phyloP scores from a whole-genome alignment of 116 monocot genomes.

The Papilionanthe hybrid region DNA sequence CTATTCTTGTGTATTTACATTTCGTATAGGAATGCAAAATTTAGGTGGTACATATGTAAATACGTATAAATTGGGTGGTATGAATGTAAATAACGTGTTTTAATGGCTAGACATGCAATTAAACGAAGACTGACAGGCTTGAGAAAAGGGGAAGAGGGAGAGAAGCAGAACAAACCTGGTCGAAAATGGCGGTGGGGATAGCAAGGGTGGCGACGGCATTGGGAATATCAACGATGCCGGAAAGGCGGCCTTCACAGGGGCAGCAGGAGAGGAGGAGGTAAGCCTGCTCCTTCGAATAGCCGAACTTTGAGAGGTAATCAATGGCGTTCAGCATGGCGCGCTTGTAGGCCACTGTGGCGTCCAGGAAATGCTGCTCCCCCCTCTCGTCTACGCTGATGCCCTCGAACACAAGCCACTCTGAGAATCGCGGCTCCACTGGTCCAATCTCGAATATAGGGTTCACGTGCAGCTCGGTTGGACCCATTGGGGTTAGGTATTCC shows the following conservation, averaged over 20 bases:
- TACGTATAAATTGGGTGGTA: too few species aligned
- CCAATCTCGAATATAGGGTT: slow-evolving; percentile 83
- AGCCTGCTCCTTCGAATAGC: slow-evolving; percentile 81
- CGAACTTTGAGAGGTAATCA: slow-evolving; percentile 67
- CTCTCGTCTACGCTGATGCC: slow-evolving; percentile 83
- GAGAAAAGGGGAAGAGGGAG: too few species aligned
- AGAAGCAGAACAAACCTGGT: background rate
- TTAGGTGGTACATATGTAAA: too few species aligned
- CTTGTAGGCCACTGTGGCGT: slow-evolving; percentile 74
- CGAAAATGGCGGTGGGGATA: too few species aligned
- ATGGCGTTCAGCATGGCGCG: slow-evolving; percentile 79
- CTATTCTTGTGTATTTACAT: too few species aligned
- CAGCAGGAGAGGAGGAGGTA: slow-evolving; percentile 75
- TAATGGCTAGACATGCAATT: too few species aligned
- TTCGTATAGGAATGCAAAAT: too few species aligned
- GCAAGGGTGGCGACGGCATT: slow-evolving; percentile 12
- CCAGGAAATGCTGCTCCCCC: slow-evolving; percentile 73
- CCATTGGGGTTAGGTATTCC: slow-evolving; percentile 81
- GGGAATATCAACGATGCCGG: slow-evolving; percentile 60
- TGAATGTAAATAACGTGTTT: too few species aligned
- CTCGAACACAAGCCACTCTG: slow-evolving; percentile 82
- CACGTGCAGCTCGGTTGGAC: slow-evolving; percentile 70
- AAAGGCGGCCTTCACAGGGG: slow-evolving; percentile 80
- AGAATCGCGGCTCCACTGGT: slow-evolving; percentile 77
- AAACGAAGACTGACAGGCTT: too few species aligned